A percentile compares a stretch with the other conserved stretches of the same genome.
Evolutionary conservation across 805 yeast genomes (phyloP).

Genomic region (Hagleromyces aurorensis): DNA sequence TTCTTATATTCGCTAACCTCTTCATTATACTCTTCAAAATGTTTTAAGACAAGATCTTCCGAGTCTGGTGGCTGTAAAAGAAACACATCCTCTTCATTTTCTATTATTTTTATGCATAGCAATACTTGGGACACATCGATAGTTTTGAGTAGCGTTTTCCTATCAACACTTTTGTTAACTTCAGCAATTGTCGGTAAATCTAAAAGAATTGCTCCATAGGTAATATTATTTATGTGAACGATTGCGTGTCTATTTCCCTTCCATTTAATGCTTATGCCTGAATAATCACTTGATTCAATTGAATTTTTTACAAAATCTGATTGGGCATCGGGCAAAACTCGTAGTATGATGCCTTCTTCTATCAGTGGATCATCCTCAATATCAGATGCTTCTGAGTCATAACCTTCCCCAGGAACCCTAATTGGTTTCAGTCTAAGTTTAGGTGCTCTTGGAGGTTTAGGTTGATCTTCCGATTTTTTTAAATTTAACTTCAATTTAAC

Average conservation of each 20-base stretch:
- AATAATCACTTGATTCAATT: constrained; percentile 67
- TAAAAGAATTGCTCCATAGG: constrained; percentile 78
- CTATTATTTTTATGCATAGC: constrained; percentile 53
- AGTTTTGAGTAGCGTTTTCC: constrained; percentile 77
- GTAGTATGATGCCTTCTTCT: constrained; percentile 75
- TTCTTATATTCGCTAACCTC: constrained; percentile 23
- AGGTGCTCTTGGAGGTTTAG: constrained; percentile 30
- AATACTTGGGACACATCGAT: constrained; percentile 82
- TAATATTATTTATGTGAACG: constrained; percentile 56
- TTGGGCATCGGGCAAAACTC: constrained; percentile 51
- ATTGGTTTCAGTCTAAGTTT: constrained; percentile 48
- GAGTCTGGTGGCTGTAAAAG: constrained; percentile 36
- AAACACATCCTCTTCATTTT: constrained; percentile 41
- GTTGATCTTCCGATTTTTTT: constrained; percentile 26
- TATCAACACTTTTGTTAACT: constrained; percentile 78
- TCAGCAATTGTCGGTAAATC: constrained; percentile 86
- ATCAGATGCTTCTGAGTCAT: constrained; percentile 95
- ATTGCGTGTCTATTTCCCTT: constrained; percentile 74
- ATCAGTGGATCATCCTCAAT: constrained; percentile 88
- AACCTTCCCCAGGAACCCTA: constrained; percentile 87
- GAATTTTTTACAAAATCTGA: constrained; percentile 65
- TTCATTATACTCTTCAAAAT: constrained; percentile 24
- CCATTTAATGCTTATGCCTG: constrained; percentile 72
- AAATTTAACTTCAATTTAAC: constrained; percentile 20
- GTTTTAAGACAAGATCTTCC: constrained; percentile 32